These are phyloP conservation scores for Urostyla sp. DNA, from an alignment of 73 alveolate species.

Conservation along the genomic window DNA sequence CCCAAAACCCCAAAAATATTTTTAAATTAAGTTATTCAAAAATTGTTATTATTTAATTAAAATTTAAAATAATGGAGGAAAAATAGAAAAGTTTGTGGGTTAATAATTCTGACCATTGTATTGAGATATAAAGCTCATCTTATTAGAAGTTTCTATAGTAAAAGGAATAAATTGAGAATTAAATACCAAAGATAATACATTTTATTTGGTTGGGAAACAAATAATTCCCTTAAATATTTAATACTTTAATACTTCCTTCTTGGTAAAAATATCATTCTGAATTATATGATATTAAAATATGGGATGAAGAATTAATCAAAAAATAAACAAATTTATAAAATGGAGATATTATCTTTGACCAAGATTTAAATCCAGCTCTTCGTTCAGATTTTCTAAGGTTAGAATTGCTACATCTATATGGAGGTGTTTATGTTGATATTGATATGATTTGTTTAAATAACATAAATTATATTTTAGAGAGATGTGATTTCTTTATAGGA, in stretches of 20 bases:
- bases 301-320: conserved; percentile 1
- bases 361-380: conserved; percentile 4
- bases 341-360: neutral
- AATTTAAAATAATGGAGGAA: no score
- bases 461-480: neutral
- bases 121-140: no score
- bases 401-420: conserved; percentile 7
- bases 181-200: conserved; percentile 37
- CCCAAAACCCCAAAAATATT: no score
- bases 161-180: no score
- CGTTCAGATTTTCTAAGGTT: conserved; percentile 25
- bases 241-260: neutral
- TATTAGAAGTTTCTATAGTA: no score
- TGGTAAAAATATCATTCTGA: conserved; percentile 22
- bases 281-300: neutral
- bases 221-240: neutral
- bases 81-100: no score
- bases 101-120: no score
- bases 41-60: no score
- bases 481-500: conserved; percentile 20
- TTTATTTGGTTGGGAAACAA: conserved; percentile 50
- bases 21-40: no score
- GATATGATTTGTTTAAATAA: conserved; percentile 22
- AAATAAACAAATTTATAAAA: neutral
- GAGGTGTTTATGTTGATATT: conserved; percentile 36